Evolutionary conservation across 1,284 basidiomycete species (phyloP), one percentile per base, ranked within the genome.

Genomic region (Irpex sp.): DNA sequence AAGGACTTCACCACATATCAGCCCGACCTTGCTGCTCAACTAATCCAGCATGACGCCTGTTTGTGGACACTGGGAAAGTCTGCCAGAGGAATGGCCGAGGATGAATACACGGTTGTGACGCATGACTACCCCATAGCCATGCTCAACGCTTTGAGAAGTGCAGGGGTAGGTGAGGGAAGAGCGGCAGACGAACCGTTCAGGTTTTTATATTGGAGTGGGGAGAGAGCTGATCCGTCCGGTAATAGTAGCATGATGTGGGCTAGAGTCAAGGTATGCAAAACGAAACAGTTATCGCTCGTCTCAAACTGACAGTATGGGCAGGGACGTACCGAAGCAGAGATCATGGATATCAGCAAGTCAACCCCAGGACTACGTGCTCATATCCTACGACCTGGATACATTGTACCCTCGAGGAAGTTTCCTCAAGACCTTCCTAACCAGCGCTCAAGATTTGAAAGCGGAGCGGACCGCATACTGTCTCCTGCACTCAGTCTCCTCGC

Each of bases 11-110:
- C 71, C 15, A 54, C 71, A 4, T 80, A 78, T 65, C 65, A 77
- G 1, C 19, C 70, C 1, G 71, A 75, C 17, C 69, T 79, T 33
- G 69, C 71, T 15, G 57, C 63, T 4, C 69, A 63, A 31, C 72
- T 79, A 35, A 74, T 70, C 0, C 68, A 70, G 54, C 75, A 78
- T 61, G 78, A 79, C 59, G 78, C 75, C 5, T 76, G 75, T 65
- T 69, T 80, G 7, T 80, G 79, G 78, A 78, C 78, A 19, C 69
- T 78, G 15, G 79, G 79, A 0, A 71, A 66, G 55, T 69, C 69
- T 31, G 62, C 72, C 0, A 21, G 64, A 0, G 78, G 78, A 26
- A 70, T 77, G 69, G 67, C 63, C 7, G 78, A 79, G 59, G 68
- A 68, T 46, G 75, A 74, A 31, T 80, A 80, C 63, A 77, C 73